A percentile compares a stretch with the other conserved stretches of the same genome.
Evolutionary conservation across 805 yeast genomes (phyloP).

Genomic region (Lachancea lanzarotensis): DNA sequence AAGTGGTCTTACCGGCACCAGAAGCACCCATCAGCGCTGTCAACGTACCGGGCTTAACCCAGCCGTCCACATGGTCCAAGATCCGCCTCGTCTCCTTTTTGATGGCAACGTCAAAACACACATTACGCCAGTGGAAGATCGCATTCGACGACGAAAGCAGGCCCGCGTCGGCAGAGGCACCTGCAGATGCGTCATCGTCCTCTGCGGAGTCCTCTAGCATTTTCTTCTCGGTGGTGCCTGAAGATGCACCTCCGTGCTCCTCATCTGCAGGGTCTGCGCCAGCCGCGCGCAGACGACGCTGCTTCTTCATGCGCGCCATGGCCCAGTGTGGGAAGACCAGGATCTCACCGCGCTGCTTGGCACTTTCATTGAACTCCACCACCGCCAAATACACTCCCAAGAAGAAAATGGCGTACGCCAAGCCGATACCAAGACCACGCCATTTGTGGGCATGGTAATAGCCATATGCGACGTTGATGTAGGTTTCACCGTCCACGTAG

Average conservation of each 20-base stretch:
- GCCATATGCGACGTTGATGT: slow-evolving; percentile 38
- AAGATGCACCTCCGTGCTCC: slow-evolving; percentile 19
- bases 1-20: slow-evolving; percentile 82
- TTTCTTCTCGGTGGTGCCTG: slow-evolving; percentile 18
- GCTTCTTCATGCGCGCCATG: slow-evolving; percentile 42
- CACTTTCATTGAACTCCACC: slow-evolving; percentile 54
- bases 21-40: slow-evolving; percentile 83
- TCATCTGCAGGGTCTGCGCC: slow-evolving; percentile 13
- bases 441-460: slow-evolving; percentile 46
- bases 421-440: slow-evolving; percentile 58
- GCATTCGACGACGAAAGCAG: slow-evolving; percentile 33
- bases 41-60: slow-evolving; percentile 77
- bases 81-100: slow-evolving; percentile 55
- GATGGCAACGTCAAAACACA: slow-evolving; percentile 62
- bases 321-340: slow-evolving; percentile 50
- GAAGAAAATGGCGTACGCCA: slow-evolving; percentile 52
- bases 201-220: slow-evolving; percentile 17
- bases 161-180: slow-evolving; percentile 5
- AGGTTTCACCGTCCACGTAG: slow-evolving; percentile 47
- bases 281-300: slow-evolving; percentile 17
- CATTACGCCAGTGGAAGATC: slow-evolving; percentile 72
- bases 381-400: slow-evolving; percentile 45
- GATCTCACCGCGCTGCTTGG: slow-evolving; percentile 67
- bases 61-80: slow-evolving; percentile 63
- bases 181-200: slow-evolving; percentile 4